These are phyloP conservation scores for Arabidopsis thaliana DNA, from an alignment of 345 rosid species.

Conservation along the genomic window DNA sequence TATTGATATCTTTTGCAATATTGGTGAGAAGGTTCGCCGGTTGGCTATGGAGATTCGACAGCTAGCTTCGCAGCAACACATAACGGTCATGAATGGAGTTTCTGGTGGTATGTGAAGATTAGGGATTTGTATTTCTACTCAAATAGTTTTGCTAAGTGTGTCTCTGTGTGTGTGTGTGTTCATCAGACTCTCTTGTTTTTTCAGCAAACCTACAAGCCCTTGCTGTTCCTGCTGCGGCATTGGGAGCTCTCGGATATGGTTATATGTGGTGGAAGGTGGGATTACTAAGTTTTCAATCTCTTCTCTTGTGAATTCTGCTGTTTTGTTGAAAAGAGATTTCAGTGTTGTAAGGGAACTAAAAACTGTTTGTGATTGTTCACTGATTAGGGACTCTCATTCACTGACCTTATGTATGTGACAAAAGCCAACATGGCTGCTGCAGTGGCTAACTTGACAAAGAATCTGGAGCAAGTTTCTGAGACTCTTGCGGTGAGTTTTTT, in stretches of 20 bases:
- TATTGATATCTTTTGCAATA: background rate
- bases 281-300: background rate
- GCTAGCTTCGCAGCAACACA: conserved; percentile 67
- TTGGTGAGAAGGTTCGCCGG: conserved; percentile 55
- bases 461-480: conserved; percentile 76
- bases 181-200: background rate
- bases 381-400: conserved; percentile 75
- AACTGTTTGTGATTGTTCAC: conserved; percentile 8
- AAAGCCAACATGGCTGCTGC: conserved; percentile 78
- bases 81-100: conserved; percentile 76
- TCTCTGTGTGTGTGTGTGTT: background rate
- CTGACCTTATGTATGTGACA: conserved; percentile 93
- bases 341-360: conserved; percentile 5
- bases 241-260: conserved; percentile 95
- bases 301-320: background rate
- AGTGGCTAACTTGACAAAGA: conserved; percentile 80
- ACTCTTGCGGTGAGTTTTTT: conserved; percentile 70
- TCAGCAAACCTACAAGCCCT: conserved; percentile 50
- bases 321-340: background rate
- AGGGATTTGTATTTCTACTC: background rate
- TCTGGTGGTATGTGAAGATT: conserved; percentile 53
- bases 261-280: conserved; percentile 99
- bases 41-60: conserved; percentile 76
- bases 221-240: conserved; percentile 75
- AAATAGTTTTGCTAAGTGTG: conserved; percentile 1